Percentiles rank a stretch among this genome's conserved stretches.
Evolutionary conservation across 805 yeast species (phyloP).

Genomic region (Ogataea dorogensis): DNA sequence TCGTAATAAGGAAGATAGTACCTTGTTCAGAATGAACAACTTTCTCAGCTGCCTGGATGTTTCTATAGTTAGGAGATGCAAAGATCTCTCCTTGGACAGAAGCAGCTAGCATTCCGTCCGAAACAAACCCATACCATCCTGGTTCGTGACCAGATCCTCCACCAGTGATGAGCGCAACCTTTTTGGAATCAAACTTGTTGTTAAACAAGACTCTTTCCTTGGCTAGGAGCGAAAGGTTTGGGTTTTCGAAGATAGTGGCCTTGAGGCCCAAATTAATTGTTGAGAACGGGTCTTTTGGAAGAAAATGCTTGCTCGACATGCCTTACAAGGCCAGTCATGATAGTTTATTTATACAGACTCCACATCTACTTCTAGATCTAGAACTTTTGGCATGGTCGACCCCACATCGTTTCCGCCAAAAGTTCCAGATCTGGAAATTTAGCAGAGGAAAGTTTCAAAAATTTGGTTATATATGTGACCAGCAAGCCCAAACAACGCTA

Average conservation of each 20-base stretch:
- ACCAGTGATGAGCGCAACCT: constrained; percentile 38
- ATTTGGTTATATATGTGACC: constrained; percentile 1
- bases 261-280: constrained; percentile 39
- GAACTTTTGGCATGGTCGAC: no score
- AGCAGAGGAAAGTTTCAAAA: constrained; percentile 42
- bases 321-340: no score
- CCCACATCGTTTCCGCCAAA: no score
- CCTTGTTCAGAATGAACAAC: constrained; percentile 37
- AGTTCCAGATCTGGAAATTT: constrained; percentile 25
- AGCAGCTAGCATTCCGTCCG: constrained; percentile 39
- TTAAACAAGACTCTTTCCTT: constrained; percentile 40
- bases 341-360: no score
- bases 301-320: constrained; percentile 43
- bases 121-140: constrained; percentile 41
- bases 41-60: constrained; percentile 39
- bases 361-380: no score
- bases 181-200: constrained; percentile 26
- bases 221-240: constrained; percentile 36
- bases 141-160: constrained; percentile 48
- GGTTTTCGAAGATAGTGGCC: constrained; percentile 40
- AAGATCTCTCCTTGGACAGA: constrained; percentile 43
- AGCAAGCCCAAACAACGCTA: not conserved
- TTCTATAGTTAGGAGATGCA: constrained; percentile 40
- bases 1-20: constrained; percentile 35
- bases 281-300: constrained; percentile 35